phyloP scores from a whole-genome alignment of 2,329 filamentous ascomycete species.

The Xylaria sp. region DNA sequence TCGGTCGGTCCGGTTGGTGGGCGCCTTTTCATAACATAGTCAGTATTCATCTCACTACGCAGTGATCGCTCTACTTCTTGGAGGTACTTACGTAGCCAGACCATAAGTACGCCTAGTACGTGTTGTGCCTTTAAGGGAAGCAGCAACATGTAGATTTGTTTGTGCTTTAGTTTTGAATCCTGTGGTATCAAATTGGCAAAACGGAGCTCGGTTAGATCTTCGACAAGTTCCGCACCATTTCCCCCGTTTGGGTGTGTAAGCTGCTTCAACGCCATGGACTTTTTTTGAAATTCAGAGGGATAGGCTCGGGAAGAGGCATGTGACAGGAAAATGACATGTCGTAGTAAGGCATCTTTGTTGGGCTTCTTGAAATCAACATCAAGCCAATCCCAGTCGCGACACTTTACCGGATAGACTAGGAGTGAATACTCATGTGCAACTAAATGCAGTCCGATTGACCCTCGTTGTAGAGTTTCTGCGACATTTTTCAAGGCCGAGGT shows the following conservation, averaged over 20 bases:
- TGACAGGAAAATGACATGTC: constrained; percentile 44
- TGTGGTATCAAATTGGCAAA: constrained; percentile 41
- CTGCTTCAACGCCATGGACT: constrained; percentile 17
- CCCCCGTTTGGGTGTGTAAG: constrained; percentile 27
- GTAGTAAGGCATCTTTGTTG: constrained; percentile 34
- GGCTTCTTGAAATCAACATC: constrained; percentile 24
- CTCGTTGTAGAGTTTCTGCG: constrained; percentile 38
- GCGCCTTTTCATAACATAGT: constrained; percentile 36
- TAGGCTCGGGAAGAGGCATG: constrained; percentile 37
- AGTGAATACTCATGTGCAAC: constrained; percentile 45
- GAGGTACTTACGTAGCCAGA: constrained; percentile 48
- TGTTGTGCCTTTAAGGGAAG: constrained; percentile 42
- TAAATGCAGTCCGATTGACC: constrained; percentile 43
- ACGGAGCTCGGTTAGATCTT: constrained; percentile 39
- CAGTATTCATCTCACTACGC: constrained; percentile 15
- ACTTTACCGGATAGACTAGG: constrained; percentile 44
- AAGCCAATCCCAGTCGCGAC: constrained; percentile 42
- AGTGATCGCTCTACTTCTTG: neutral
- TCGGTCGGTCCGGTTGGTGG: constrained; percentile 44
- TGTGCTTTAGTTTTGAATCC: constrained; percentile 36
- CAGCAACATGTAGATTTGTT: constrained; percentile 46
- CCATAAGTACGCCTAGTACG: constrained; percentile 39
- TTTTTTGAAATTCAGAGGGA: constrained; percentile 32
- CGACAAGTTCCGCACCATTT: constrained; percentile 36
- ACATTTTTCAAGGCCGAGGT: constrained; percentile 38